These are phyloP conservation scores for Yarrowia sp. DNA, from an alignment of 805 yeast genomes.

Conservation along the genomic window DNA sequence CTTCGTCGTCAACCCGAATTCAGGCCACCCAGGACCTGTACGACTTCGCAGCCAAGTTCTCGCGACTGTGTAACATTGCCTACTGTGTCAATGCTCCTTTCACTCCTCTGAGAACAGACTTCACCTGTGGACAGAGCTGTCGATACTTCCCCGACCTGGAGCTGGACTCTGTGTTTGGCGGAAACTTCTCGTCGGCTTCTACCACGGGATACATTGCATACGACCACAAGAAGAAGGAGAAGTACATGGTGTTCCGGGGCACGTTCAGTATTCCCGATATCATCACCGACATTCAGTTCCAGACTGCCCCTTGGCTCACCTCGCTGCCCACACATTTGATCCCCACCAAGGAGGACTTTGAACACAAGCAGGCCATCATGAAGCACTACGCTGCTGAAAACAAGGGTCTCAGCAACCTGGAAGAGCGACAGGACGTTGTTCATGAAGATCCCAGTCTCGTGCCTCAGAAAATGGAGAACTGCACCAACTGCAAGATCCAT, in stretches of 20 bases:
- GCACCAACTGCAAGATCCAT: conserved; percentile 4
- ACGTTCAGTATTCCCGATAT: conserved; percentile 22
- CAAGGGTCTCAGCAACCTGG: conserved; percentile 6
- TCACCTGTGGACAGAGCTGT: conserved; percentile 12
- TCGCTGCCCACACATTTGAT: conserved; percentile 4
- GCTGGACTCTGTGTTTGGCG: conserved; percentile 20
- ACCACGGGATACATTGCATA: conserved; percentile 9
- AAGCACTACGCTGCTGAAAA: conserved; percentile 3
- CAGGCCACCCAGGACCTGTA: conserved; percentile 9
- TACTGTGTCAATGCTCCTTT: conserved; percentile 14
- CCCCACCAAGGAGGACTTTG: background rate
- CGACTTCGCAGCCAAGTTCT: conserved; percentile 16
- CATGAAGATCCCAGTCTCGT: conserved; percentile 3
- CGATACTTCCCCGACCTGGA: conserved; percentile 11
- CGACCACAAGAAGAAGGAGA: conserved; percentile 26
- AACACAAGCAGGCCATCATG: conserved; percentile 3
- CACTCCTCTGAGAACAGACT: conserved; percentile 7
- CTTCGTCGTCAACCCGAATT: background rate
- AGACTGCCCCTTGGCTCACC: conserved; percentile 13
- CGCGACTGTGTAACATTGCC: conserved; percentile 3
- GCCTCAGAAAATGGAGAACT: conserved; percentile 1
- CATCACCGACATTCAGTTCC: conserved; percentile 20
- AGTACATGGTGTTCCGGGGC: conserved; percentile 25
- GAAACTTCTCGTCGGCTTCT: conserved; percentile 4
- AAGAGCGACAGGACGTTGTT: background rate